Percentiles rank a stretch among this genome's conserved stretches.
Evolutionary conservation across 2,329 filamentous ascomycete species (phyloP).

Genomic region (Colletotrichum costaricense): DNA sequence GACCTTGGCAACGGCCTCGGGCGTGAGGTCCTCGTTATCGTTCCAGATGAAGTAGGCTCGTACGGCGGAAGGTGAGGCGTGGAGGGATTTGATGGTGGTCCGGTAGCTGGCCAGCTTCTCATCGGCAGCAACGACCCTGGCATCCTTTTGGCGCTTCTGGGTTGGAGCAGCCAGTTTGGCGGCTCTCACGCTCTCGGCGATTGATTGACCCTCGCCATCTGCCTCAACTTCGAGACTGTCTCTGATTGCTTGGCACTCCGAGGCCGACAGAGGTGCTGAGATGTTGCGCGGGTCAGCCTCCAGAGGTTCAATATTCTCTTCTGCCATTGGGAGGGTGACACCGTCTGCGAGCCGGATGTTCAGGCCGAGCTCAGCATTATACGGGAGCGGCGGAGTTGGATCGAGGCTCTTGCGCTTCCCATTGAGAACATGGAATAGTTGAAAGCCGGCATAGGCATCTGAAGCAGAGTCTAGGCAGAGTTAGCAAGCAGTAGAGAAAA

Average conservation of each 20-base stretch:
- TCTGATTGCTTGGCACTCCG: slow-evolving; percentile 6
- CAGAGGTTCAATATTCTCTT: slow-evolving; percentile 45
- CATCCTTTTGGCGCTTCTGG: slow-evolving; percentile 46
- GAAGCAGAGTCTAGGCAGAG: slow-evolving; percentile 74
- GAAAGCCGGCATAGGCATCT: slow-evolving; percentile 83
- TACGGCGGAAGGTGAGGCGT: slow-evolving; percentile 50
- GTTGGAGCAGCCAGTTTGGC: slow-evolving; percentile 15
- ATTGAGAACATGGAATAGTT: slow-evolving; percentile 80
- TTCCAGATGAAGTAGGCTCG: slow-evolving; percentile 76
- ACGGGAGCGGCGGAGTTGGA: slow-evolving; percentile 78
- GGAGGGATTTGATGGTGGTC: slow-evolving; percentile 40
- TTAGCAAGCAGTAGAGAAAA: slow-evolving; percentile 39
- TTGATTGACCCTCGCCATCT: slow-evolving; percentile 32
- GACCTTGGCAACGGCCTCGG: slow-evolving; percentile 62
- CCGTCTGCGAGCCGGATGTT: slow-evolving; percentile 70
- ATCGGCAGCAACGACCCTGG: slow-evolving; percentile 57
- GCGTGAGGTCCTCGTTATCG: slow-evolving; percentile 57
- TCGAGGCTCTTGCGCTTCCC: slow-evolving; percentile 72
- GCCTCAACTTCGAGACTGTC: slow-evolving; percentile 42
- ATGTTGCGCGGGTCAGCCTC: slow-evolving; percentile 42
- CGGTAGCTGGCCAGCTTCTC: slow-evolving; percentile 50
- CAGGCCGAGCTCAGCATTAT: slow-evolving; percentile 72
- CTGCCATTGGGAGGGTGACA: slow-evolving; percentile 41
- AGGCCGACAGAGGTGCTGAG: neutral
- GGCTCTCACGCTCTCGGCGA: slow-evolving; percentile 31